These are phyloP conservation scores for Hypoxylon fuscum DNA, from an alignment of 495 filamentous ascomycete species.

Conservation along the genomic window DNA sequence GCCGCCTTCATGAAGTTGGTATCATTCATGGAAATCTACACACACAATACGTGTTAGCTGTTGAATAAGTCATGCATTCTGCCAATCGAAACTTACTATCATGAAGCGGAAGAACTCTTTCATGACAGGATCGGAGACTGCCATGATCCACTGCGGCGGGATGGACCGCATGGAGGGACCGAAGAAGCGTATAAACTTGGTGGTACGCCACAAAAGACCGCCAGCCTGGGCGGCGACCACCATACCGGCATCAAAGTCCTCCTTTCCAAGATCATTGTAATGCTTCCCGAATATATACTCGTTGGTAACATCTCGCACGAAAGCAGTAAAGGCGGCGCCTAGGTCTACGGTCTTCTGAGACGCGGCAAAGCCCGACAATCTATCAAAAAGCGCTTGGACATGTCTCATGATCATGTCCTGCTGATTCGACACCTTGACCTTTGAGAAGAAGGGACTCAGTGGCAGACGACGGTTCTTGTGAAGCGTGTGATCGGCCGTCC, in stretches of 20 bases:
- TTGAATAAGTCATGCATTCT: not conserved
- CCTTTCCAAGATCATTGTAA: constrained; percentile 40
- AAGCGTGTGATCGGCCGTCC: constrained; percentile 33
- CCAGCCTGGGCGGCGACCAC: constrained; percentile 19
- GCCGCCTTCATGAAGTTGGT: constrained; percentile 29
- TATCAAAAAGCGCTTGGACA: constrained; percentile 33
- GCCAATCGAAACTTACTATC: constrained; percentile 23
- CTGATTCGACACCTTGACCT: constrained; percentile 35
- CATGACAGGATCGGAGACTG: constrained; percentile 28
- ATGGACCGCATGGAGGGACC: constrained; percentile 39
- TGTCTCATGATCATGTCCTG: constrained; percentile 38
- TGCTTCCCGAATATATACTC: constrained; percentile 45
- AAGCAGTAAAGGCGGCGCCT: constrained; percentile 45
- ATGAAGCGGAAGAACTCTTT: constrained; percentile 39
- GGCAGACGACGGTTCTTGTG: constrained; percentile 41
- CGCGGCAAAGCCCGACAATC: constrained; percentile 29
- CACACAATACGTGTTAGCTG: constrained; percentile 8
- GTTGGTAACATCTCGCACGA: constrained; percentile 37
- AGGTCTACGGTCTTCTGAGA: constrained; percentile 37
- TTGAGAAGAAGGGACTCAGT: constrained; percentile 42
- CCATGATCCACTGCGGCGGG: constrained; percentile 36
- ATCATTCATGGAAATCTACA: constrained; percentile 15
- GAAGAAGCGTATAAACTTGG: constrained; percentile 44
- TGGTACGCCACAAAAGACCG: constrained; percentile 42
- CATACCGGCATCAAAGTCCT: constrained; percentile 41